Percentiles rank a stretch among this genome's conserved stretches.
Evolutionary conservation across 208 protist genomes (phyloP).

Genomic region (Endotrypanum monterogeii): DNA sequence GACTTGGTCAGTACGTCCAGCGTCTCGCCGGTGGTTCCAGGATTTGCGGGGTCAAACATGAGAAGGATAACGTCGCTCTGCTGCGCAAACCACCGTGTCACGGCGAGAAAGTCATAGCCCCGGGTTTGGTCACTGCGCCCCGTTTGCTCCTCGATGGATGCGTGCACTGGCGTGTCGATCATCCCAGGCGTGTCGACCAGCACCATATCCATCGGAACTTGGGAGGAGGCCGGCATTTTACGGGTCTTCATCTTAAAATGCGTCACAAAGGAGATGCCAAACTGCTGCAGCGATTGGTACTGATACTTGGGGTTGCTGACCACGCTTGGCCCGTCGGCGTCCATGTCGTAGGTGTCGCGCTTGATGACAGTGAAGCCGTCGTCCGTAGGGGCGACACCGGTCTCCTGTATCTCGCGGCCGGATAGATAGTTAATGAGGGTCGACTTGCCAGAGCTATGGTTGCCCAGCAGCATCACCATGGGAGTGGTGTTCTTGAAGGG

Average conservation of each 20-base stretch:
- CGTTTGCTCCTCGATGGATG: constrained; percentile 31
- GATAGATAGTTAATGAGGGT: constrained; percentile 90
- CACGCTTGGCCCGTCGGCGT: constrained; percentile 78
- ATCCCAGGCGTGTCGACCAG: constrained; percentile 92
- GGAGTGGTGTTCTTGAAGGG: constrained; percentile 57
- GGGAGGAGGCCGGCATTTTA: constrained; percentile 37
- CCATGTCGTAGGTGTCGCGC: constrained; percentile 54
- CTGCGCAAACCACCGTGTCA: constrained; percentile 86
- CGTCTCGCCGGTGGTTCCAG: constrained; percentile 91
- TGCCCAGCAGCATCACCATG: constrained; percentile 91
- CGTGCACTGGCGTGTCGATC: constrained; percentile 85
- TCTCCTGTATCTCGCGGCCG: constrained; percentile 77
- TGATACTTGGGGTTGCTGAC: constrained; percentile 74
- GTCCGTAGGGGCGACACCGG: constrained; percentile 89
- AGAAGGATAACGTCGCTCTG: constrained; percentile 90
- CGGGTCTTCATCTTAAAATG: constrained; percentile 84
- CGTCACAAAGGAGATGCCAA: constrained; percentile 77
- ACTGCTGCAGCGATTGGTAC: constrained; percentile 73
- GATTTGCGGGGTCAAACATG: constrained; percentile 91
- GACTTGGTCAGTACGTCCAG: constrained; percentile 90
- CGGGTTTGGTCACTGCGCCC: constrained; percentile 47
- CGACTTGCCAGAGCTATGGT: constrained; percentile 92
- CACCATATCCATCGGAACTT: constrained; percentile 67
- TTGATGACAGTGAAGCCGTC: constrained; percentile 90
- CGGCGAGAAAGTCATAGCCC: constrained; percentile 89